Evolutionary conservation across 352 stramenopile species (phyloP).

Genomic region (Halophytophthora polymorphica): DNA sequence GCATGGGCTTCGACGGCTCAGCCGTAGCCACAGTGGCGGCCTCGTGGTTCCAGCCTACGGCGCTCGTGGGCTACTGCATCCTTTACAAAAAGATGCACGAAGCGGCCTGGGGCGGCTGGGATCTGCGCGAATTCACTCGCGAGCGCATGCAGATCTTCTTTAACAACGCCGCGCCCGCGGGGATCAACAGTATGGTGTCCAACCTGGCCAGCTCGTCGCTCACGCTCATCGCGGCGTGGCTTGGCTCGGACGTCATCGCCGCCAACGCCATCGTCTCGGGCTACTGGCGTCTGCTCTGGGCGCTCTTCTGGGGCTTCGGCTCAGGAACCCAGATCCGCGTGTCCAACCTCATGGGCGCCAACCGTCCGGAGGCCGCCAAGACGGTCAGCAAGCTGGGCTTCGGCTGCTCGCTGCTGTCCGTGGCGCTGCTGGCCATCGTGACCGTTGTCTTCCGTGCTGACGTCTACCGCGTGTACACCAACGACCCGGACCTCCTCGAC

Average conservation of each 20-base stretch:
- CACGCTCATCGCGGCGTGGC: conserved; percentile 63
- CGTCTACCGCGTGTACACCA: conserved; percentile 61
- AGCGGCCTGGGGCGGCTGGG: conserved; percentile 69
- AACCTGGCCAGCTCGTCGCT: conserved; percentile 72
- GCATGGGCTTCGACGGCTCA: conserved; percentile 76
- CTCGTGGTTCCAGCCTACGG: conserved; percentile 76
- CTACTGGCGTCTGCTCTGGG: conserved; percentile 65
- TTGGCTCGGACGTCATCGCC: conserved; percentile 73
- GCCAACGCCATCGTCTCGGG: conserved; percentile 72
- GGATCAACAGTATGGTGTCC: conserved; percentile 64
- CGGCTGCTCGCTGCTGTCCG: conserved; percentile 45
- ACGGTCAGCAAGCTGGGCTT: conserved; percentile 62
- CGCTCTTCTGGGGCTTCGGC: conserved; percentile 78
- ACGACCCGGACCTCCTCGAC: conserved; percentile 43
- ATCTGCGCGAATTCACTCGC: conserved; percentile 48
- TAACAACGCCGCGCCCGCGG: conserved; percentile 58
- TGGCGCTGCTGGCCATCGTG: conserved; percentile 46
- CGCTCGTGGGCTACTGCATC: conserved; percentile 74
- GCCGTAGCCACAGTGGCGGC: conserved; percentile 73
- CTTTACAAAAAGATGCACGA: conserved; percentile 71
- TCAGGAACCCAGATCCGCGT: conserved; percentile 77
- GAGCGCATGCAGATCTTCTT: conserved; percentile 67
- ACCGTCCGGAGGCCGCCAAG: conserved; percentile 53
- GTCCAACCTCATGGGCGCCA: conserved; percentile 71
- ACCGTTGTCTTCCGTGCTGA: conserved; percentile 39